A percentile compares a stretch with the other conserved stretches of the same genome.
Evolutionary conservation across 148 eudicot genomes (phyloP).

Genomic region (Polygonum maritimum): DNA sequence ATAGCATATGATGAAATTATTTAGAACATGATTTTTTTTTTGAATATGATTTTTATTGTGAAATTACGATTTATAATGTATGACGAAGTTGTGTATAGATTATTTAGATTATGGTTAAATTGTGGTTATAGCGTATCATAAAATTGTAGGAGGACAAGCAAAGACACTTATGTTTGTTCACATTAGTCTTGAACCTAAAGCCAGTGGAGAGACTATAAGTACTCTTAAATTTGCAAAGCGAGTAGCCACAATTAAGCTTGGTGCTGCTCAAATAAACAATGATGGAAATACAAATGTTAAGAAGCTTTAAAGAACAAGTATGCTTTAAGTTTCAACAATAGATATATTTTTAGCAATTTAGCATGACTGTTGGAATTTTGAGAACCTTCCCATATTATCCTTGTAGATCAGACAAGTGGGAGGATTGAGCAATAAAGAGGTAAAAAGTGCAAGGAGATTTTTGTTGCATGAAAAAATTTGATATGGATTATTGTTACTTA

Average conservation of each 20-base stretch:
- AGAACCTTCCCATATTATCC: background rate
- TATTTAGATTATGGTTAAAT: no score
- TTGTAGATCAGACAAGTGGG: constrained; percentile 48
- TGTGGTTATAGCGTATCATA: no score
- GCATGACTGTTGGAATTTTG: background rate
- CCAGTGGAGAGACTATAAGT: constrained; percentile 85
- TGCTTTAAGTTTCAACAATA: background rate
- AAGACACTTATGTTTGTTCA: constrained; percentile 99
- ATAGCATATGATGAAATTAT: no score
- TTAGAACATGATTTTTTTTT: no score
- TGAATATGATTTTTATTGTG: no score
- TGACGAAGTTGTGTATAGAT: no score
- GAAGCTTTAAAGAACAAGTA: constrained; percentile 73
- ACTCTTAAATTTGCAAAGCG: constrained; percentile 98
- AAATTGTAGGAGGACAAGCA: constrained; percentile 84
- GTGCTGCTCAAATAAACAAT: constrained; percentile 87
- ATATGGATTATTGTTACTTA: background rate
- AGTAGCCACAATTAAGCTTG: constrained; percentile 94
- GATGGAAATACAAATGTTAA: constrained; percentile 64
- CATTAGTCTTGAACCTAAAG: constrained; percentile 89
- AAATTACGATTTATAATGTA: no score
- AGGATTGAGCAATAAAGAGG: constrained; percentile 72
- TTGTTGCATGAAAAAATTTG: background rate
- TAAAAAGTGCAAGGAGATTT: constrained; percentile 15
- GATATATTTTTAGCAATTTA: background rate